phyloP scores from a whole-genome alignment of 2,329 filamentous ascomycete genomes.

The Dactylellina haptotyla region DNA sequence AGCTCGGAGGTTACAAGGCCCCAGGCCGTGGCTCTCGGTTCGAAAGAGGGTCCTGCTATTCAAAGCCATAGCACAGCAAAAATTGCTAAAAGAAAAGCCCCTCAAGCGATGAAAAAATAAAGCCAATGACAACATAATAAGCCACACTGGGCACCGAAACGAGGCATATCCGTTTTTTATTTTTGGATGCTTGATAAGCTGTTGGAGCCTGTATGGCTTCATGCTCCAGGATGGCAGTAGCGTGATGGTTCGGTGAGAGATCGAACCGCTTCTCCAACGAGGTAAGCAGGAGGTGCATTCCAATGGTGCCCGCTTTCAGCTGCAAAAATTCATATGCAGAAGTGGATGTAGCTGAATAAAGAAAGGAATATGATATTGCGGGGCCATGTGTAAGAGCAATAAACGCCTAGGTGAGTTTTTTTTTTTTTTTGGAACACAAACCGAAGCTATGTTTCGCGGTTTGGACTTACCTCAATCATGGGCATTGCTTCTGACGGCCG shows the following conservation, averaged over 20 bases:
- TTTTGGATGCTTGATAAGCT: conserved; percentile 1
- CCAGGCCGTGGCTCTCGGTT: conserved; percentile 27
- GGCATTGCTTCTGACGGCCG: conserved; percentile 27
- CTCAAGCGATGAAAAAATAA: neutral
- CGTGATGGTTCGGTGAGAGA: too few species aligned
- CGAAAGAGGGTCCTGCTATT: conserved; percentile 25
- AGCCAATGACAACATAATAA: conserved; percentile 35
- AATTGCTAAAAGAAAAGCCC: neutral
- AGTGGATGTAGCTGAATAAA: neutral
- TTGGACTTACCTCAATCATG: conserved; percentile 48
- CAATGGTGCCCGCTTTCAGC: conserved; percentile 36
- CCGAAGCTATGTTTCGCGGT: neutral
- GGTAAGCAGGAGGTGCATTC: conserved; percentile 20
- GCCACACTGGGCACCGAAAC: conserved; percentile 18
- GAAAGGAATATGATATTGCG: conserved; percentile 9
- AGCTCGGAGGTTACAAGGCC: conserved; percentile 11
- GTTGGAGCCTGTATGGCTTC: too few species aligned
- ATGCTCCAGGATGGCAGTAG: too few species aligned
- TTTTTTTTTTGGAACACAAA: too few species aligned
- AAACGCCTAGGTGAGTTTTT: too few species aligned
- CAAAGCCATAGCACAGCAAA: conserved; percentile 12
- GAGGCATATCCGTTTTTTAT: neutral
- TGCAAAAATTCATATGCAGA: conserved; percentile 27
- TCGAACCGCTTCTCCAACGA: conserved; percentile 9
- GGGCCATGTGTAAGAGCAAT: neutral